phyloP scores from a whole-genome alignment of 805 yeast species.

The Starmerella powellii region DNA sequence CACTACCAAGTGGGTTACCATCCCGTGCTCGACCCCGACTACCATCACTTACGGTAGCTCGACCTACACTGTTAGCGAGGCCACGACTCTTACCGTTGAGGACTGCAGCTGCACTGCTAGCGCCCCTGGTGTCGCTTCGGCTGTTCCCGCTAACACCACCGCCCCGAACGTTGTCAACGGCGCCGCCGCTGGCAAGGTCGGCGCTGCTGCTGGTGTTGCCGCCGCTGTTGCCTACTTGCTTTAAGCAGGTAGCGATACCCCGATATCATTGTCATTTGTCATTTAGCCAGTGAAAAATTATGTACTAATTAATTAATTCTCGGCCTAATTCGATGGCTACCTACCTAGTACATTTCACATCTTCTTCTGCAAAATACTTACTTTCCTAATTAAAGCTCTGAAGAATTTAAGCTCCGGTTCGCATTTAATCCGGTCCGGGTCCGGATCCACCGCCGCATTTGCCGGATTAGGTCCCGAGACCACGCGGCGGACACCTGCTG shows the following conservation, averaged over 20 bases:
- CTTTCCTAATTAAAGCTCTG: no score
- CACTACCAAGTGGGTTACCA: constrained; percentile 14
- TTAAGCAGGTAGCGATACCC: constrained; percentile 10
- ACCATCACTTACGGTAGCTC: constrained; percentile 16
- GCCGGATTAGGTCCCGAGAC: no score
- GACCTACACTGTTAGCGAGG: constrained; percentile 17
- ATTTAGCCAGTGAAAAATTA: neutral
- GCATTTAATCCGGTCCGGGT: no score
- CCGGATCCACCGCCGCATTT: no score
- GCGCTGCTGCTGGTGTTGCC: constrained; percentile 21
- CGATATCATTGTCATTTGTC: neutral
- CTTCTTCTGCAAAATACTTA: no score
- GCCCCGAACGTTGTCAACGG: constrained; percentile 16
- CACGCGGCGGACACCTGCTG: no score
- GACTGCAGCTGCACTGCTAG: constrained; percentile 18
- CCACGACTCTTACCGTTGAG: constrained; percentile 18
- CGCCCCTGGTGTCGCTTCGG: constrained; percentile 1
- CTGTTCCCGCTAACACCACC: constrained; percentile 9
- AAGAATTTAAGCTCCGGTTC: no score
- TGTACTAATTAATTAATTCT: neutral
- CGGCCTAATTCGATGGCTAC: no score
- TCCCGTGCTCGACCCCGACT: constrained; percentile 17
- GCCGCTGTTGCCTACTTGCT: constrained; percentile 20
- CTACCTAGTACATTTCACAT: no score
- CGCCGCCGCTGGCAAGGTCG: constrained; percentile 17